Percentiles rank a stretch among this genome's conserved stretches.
Conservation (phyloP, 2,329 filamentous ascomycete genomes). For the Diaporthe batatas region DNA sequence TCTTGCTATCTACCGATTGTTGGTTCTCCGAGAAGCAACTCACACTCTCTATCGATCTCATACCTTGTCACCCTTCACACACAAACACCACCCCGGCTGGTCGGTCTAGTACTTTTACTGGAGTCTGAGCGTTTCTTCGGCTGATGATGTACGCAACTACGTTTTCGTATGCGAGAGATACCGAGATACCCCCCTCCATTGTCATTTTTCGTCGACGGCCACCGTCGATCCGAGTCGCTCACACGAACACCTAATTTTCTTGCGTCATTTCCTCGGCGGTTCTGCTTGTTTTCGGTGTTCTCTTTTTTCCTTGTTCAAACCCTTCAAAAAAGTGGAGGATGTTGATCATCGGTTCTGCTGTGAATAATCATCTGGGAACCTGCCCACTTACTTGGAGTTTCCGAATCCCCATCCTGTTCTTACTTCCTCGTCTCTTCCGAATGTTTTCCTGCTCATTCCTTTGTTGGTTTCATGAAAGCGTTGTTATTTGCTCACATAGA, state of each 20-base stretch:
- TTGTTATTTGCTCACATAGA: conserved; percentile 29
- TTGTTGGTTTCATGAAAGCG: conserved; percentile 31
- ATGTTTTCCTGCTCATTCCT: not conserved
- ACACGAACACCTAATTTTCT: conserved; percentile 35
- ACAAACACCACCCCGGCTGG: conserved; percentile 30
- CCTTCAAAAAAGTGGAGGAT: conserved; percentile 22
- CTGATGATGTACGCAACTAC: conserved; percentile 42
- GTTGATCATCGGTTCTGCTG: conserved; percentile 34
- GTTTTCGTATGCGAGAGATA: conserved; percentile 44
- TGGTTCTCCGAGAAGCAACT: not conserved
- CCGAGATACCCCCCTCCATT: conserved; percentile 42
- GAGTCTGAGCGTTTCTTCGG: conserved; percentile 41
- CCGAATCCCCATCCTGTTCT: not conserved
- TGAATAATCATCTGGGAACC: conserved; percentile 11
- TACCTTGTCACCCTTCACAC: conserved; percentile 18
- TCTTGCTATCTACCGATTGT: conserved; percentile 24
- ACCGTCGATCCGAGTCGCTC: conserved; percentile 23
- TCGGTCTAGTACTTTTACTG: conserved; percentile 40
- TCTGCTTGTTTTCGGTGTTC: not conserved
- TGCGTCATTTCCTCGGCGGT: conserved; percentile 30
- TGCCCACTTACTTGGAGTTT: conserved; percentile 16
- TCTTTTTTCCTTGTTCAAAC: not conserved
- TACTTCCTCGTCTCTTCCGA: not conserved
- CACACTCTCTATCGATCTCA: conserved; percentile 26
- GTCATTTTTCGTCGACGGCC: conserved; percentile 17